These are phyloP conservation scores for Colletotrichum costaricense DNA, from an alignment of 2,329 filamentous ascomycete genomes.

Conservation along the genomic window DNA sequence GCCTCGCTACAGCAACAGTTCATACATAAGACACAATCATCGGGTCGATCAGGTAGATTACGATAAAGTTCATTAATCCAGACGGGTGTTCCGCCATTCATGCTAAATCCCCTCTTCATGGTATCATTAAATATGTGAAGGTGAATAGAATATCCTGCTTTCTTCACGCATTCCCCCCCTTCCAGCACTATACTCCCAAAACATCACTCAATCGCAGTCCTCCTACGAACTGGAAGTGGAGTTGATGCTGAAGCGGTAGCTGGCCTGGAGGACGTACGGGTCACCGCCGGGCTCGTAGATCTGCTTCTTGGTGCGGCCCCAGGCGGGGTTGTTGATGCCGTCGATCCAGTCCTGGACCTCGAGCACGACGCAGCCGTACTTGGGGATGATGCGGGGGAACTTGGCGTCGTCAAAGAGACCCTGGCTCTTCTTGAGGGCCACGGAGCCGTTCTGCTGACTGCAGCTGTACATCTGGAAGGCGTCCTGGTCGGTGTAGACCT, in stretches of 20 bases:
- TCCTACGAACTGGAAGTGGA: constrained; percentile 25
- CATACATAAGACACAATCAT: neutral
- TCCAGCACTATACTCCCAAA: neutral
- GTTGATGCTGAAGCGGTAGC: constrained; percentile 69
- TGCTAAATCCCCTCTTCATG: neutral
- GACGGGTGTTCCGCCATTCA: neutral
- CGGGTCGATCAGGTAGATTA: neutral
- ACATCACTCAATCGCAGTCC: neutral
- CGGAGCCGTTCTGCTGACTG: constrained; percentile 77
- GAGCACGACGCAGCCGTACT: constrained; percentile 89
- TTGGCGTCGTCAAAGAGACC: constrained; percentile 66
- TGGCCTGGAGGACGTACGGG: constrained; percentile 72
- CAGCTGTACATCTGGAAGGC: constrained; percentile 92
- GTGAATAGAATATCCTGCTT: neutral
- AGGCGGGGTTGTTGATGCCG: constrained; percentile 90
- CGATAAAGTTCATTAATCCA: neutral
- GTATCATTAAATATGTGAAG: constrained; percentile 25
- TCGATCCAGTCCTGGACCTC: constrained; percentile 96
- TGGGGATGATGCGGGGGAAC: constrained; percentile 71
- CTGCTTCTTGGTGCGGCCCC: constrained; percentile 75
- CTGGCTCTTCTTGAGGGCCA: constrained; percentile 77
- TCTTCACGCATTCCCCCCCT: neutral
- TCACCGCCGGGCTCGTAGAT: constrained; percentile 69
- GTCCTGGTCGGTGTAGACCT: constrained; percentile 85
- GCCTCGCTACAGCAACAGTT: too few species aligned